A percentile compares a stretch with the other conserved stretches of the same genome.
phyloP scores from a whole-genome alignment of 306 rosid species.

The Trifolium dubium region DNA sequence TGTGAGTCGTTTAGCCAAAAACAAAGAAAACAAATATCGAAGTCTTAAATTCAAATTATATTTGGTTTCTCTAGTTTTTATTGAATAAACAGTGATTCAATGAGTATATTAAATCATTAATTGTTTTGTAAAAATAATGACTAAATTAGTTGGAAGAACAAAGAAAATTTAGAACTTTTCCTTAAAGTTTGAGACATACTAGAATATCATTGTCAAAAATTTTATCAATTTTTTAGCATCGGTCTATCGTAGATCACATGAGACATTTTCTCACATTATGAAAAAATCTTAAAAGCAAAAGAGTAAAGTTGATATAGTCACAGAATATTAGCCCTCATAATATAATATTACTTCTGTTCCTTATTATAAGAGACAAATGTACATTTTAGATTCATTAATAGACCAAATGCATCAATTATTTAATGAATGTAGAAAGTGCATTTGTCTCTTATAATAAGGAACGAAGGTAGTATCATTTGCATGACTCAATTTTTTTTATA shows the following conservation, averaged over 20 bases:
- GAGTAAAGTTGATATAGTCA: conserved; percentile 35
- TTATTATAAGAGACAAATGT: too few relatives aligned
- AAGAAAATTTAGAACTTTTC: neutral
- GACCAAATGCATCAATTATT: too few relatives aligned
- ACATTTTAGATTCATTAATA: too few relatives aligned
- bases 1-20: neutral
- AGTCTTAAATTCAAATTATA: neutral
- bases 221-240: neutral
- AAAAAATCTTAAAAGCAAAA: neutral
- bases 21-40: neutral
- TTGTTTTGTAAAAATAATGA: too few relatives aligned
- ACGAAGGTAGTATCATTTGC: too few relatives aligned
- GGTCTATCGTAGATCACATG: neutral
- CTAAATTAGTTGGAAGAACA: too few relatives aligned
- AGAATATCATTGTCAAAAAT: neutral
- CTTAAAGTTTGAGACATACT: neutral
- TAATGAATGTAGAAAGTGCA: too few relatives aligned
- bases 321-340: conserved; percentile 22
- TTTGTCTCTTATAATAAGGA: too few relatives aligned
- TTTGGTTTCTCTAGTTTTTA: too few relatives aligned
- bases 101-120: neutral
- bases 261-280: neutral
- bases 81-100: too few relatives aligned
- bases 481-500: neutral
- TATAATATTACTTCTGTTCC: too few relatives aligned